Evolutionary conservation across 164 flowering plant genomes (phyloP), one percentile per base, ranked within the genome.

Genomic region (Tetracentron sinense): DNA sequence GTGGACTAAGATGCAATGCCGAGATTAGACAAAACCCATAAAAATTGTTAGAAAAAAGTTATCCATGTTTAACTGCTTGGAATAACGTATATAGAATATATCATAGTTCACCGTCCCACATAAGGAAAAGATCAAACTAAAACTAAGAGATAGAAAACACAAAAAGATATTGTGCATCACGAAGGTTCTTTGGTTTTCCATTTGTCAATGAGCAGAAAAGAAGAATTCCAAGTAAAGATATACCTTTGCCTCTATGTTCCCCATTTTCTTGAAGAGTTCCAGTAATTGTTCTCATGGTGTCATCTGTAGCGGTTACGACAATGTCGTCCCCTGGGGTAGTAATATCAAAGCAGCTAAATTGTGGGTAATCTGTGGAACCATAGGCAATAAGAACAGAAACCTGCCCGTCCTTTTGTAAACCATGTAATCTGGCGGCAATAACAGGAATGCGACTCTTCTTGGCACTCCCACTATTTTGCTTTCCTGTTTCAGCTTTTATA

Each of bases 401-500:
- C 20, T 16, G 60, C 15, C 63, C 61, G 20, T 60, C 75, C 33
- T 31, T 27, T 22, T 60, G 69, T 60, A 62, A 2, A 64, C 58
- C 57, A 51, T 42, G 63, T 27, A 80, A 56, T 68, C 74, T 77
- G 35, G 78, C 75, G 63, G 81, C 69, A 52, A 77, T 56, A 23
- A 79, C 61, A 38, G 71, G 63, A 66, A 53, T 23, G 14, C 63
- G 65, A 48, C 46, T 66, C 61, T 73, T 76, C 72, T 54, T 76
- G 42, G 64, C 54, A 63, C 29, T 66, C 50, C 62, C 57, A 60
- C 66, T 26, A 30, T 71, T 67, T 47, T 69, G 49, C 63, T 47
- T 56, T 22, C 42, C 46, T 29, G 28, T 10, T 51, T 62, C 58
- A 35, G 57, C 44, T 57, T 42, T 26, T 19, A 14, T 28, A 42